These are phyloP conservation scores for Straminergon stramineum DNA, from an alignment of 225 moss, liverwort and hornwort species.

Conservation along the genomic window DNA sequence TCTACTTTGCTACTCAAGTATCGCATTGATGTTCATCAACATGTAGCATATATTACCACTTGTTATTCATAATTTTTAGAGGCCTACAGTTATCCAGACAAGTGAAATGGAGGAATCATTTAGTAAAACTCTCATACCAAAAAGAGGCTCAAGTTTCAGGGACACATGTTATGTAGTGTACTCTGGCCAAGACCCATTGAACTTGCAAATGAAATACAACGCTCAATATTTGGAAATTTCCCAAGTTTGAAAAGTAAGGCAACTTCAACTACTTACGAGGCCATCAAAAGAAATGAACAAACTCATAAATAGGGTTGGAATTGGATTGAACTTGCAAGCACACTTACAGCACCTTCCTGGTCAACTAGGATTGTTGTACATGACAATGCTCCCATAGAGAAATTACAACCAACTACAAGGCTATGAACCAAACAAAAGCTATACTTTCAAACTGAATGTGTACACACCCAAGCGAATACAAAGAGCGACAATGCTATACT, in stretches of 20 bases:
- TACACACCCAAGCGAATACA: background rate
- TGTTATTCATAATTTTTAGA: background rate
- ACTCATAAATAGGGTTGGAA: background rate
- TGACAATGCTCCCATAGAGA: background rate
- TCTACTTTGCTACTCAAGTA: background rate
- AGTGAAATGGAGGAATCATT: background rate
- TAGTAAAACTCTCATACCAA: background rate
- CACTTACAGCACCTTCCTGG: too few relatives aligned
- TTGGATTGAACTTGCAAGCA: too few relatives aligned
- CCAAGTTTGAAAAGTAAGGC: background rate
- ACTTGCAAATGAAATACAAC: background rate
- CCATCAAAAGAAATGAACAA: background rate
- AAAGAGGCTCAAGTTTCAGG: background rate
- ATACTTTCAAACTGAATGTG: background rate
- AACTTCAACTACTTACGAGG: background rate
- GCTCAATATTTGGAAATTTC: background rate
- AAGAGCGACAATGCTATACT: background rate
- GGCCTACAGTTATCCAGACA: background rate
- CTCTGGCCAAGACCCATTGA: background rate
- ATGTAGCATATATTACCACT: too few relatives aligned
- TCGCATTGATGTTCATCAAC: background rate
- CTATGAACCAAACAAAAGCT: background rate
- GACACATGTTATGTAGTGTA: background rate
- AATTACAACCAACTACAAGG: background rate
- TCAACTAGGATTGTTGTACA: background rate